Evolutionary conservation across 345 rosid genomes (phyloP), one percentile per base, ranked within the genome.

Genomic region (Populus euphratica): DNA sequence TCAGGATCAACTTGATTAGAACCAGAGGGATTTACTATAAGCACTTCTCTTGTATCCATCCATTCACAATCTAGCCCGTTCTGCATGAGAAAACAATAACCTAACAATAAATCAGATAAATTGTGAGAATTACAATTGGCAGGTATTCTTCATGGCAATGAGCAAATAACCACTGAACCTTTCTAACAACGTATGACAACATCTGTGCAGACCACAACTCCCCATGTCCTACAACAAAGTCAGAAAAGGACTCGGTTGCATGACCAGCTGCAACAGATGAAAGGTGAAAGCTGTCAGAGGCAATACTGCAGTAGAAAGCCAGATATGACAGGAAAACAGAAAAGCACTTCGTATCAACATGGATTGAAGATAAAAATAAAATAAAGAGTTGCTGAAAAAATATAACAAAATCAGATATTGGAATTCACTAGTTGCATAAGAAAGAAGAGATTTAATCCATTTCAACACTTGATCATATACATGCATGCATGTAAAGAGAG

Each of bases 1-100:
- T 94, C 97, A 65, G 98, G 99, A 89, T 96, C 99, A 12, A 91
- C 99, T 85, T 94, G 97, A 86, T 91, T 88, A 78, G 97, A 83
- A 85, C 93, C 88, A 23, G 92, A 89, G 65, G 97, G 99, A 87
- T 87, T 92, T 52, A 96, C 98, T 71, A 94, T 88, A 65, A 96
- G 89, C 54, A 96, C 97, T 12, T 96, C 97, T 82, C 99, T 94
- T 27, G 99, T 92, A 84, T 96, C 99, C 99, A 96, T 91, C 99
- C 99, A 96, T 77, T 59, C 78, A 86, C 96, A 92, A 77, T 94
- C 91, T 29, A 86, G 79, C 54, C 96, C 97, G 69, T 78, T 90
- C 99, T 95, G 90, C 74, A 72, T 43, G 25, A 59, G 72, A 73
- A 63, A 69, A 49, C 62, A 43, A 54, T 25, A 44, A 21, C 29